Evolutionary conservation across 768 basidiomycete genomes (phyloP), one percentile per base, ranked within the genome.

Genomic region (Leucosporidium scottii): DNA sequence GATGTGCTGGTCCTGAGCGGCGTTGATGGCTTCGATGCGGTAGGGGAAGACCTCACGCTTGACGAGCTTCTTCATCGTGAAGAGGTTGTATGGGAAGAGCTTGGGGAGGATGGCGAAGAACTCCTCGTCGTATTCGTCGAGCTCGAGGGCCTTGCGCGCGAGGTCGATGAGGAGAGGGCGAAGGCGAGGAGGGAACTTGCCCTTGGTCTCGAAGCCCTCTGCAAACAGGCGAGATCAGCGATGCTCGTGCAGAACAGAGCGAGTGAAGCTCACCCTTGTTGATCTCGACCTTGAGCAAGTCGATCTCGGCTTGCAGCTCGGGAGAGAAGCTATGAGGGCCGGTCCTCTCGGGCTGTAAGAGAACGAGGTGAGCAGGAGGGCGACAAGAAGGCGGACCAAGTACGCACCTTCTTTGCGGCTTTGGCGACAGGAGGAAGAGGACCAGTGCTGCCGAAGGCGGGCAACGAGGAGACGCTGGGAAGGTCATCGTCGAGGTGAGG

Each of bases 1-100:
- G 5, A 96, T 79, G 0, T 91, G 79, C 34, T 83, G 82, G 0
- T 88, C 86, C 76, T 92, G 89, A 55, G 85, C 82, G 64, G 85
- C 82, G 0, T 82, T 81, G 7, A 93, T 80, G 31, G 89, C 81
- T 51, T 82, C 81, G 63, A 84, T 82, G 73, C 93, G 91, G 13
- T 88, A 87, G 0, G 78, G 75, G 79, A 87, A 93, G 18, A 93
- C 84, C n/a, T 89, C 89, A 10, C 91, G 85, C 76, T 92, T 92
- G 78, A 93, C 89, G 56, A 97, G 83, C 86, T 96, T 97, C 89
- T 93, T 88, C 87, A 97, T 92, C 0, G 91, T 94, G 77, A 90
- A 99, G 71, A 87, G 86, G 80, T 99, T 99, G 76, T 97, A 98
- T 0, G 92, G 91, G 74, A 98, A 92, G 49, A 94, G 77, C 28